These are phyloP conservation scores for Naganishia friedmannii DNA, from an alignment of 768 basidiomycete genomes.

Conservation along the genomic window DNA sequence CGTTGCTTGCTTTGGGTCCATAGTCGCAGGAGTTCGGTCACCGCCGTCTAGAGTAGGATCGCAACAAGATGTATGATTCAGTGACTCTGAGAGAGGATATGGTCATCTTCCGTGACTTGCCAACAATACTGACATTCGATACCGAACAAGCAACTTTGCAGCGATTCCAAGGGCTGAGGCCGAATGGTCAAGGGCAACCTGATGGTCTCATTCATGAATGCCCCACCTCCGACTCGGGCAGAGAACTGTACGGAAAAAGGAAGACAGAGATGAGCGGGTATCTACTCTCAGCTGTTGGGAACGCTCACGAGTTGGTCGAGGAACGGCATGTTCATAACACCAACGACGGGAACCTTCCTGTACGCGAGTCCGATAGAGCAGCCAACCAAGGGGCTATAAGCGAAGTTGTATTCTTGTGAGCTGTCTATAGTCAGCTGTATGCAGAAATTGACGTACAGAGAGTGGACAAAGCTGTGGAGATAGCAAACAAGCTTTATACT, in stretches of 20 bases:
- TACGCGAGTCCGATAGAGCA: constrained; percentile 88
- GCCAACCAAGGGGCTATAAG: constrained; percentile 69
- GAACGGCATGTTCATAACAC: constrained; percentile 92
- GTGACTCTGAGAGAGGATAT: too few relatives aligned
- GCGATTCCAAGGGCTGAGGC: constrained; percentile 62
- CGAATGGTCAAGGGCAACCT: constrained; percentile 62
- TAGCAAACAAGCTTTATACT: background rate
- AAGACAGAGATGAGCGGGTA: background rate
- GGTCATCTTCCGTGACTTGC: too few relatives aligned
- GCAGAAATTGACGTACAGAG: constrained; percentile 23
- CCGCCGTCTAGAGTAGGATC: constrained; percentile 59
- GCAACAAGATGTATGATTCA: too few relatives aligned
- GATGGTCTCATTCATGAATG: constrained; percentile 63
- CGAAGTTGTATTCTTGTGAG: constrained; percentile 12
- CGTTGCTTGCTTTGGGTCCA: constrained; percentile 60
- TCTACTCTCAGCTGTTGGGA: background rate
- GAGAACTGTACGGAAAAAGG: constrained; percentile 57
- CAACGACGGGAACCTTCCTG: constrained; percentile 74
- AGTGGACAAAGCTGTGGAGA: constrained; percentile 46
- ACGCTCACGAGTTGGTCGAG: constrained; percentile 69
- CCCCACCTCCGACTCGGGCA: constrained; percentile 73
- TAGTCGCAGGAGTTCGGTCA: constrained; percentile 32
- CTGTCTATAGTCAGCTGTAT: constrained; percentile 30
- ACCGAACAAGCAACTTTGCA: constrained; percentile 63
- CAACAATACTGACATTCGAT: constrained; percentile 41